A percentile compares a stretch with the other conserved stretches of the same genome.
Conservation (phyloP, 108 stramenopile genomes). For the Nitzschia inconspicua region DNA sequence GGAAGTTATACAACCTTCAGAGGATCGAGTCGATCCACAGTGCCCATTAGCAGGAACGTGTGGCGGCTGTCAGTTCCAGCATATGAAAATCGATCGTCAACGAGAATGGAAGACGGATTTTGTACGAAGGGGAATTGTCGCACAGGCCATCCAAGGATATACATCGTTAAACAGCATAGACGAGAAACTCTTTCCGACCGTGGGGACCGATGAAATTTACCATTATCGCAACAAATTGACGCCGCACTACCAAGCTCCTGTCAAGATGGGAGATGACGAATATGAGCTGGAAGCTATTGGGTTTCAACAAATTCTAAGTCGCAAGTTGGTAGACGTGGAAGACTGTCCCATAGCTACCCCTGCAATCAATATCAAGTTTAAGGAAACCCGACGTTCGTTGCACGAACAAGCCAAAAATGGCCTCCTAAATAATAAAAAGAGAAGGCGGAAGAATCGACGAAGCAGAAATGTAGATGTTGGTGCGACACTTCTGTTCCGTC, state of each 20-base stretch:
- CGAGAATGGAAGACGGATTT: slow-evolving; percentile 89
- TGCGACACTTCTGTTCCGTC: slow-evolving; percentile 88
- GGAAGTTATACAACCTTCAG: slow-evolving; percentile 70
- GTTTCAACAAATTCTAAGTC: slow-evolving; percentile 73
- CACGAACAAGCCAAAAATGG: slow-evolving; percentile 19
- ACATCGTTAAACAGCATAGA: not conserved
- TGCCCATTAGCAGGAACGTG: slow-evolving; percentile 83
- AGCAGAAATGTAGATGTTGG: slow-evolving; percentile 55
- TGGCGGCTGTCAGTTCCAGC: slow-evolving; percentile 98
- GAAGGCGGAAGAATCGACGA: slow-evolving; percentile 5
- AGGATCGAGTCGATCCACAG: slow-evolving; percentile 73
- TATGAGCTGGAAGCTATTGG: slow-evolving; percentile 59
- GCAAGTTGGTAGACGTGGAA: slow-evolving; percentile 87
- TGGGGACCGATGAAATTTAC: slow-evolving; percentile 87
- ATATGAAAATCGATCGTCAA: slow-evolving; percentile 81
- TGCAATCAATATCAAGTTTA: slow-evolving; percentile 82
- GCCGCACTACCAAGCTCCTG: slow-evolving; percentile 92
- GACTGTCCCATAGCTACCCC: slow-evolving; percentile 93
- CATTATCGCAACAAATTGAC: slow-evolving; percentile 94
- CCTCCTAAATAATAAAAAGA: slow-evolving; percentile 15
- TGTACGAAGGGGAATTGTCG: slow-evolving; percentile 69
- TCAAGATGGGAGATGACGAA: slow-evolving; percentile 37
- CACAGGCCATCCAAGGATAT: slow-evolving; percentile 30
- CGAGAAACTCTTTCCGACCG: slow-evolving; percentile 1
- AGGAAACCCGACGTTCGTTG: slow-evolving; percentile 35